Evolutionary conservation across 2,329 filamentous ascomycete species (phyloP).

Genomic region (Chrysosporium keratinophilum): DNA sequence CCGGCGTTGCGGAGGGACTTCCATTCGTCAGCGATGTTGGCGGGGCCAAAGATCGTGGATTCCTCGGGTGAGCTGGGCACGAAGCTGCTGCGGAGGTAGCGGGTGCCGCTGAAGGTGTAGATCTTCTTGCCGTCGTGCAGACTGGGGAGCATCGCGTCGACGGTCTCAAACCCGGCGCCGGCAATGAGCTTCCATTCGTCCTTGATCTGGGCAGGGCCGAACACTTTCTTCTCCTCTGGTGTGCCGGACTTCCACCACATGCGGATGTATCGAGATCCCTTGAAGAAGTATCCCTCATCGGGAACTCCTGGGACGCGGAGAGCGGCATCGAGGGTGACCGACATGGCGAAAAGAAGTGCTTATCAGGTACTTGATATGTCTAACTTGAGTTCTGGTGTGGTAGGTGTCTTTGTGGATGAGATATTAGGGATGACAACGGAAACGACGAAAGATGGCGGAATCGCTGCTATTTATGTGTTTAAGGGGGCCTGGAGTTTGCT

Average conservation of each 20-base stretch:
- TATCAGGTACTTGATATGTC: neutral
- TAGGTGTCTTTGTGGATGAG: neutral
- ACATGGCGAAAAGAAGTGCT: neutral
- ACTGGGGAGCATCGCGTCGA: constrained; percentile 6
- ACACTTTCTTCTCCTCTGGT: constrained; percentile 2
- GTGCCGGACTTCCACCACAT: constrained; percentile 11
- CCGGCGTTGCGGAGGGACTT: constrained; percentile 4
- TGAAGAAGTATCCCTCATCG: constrained; percentile 9
- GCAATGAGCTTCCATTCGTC: constrained; percentile 4
- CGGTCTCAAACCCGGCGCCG: constrained; percentile 2
- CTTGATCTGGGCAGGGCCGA: constrained; percentile 3
- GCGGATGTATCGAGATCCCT: constrained; percentile 1
- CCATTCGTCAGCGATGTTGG: constrained; percentile 6
- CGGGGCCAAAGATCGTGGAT: constrained; percentile 3
- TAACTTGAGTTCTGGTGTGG: neutral
- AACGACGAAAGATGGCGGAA: too few relatives aligned
- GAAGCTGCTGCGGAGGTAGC: constrained; percentile 1
- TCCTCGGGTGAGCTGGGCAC: neutral
- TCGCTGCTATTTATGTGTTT: too few relatives aligned
- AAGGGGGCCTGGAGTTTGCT: too few relatives aligned
- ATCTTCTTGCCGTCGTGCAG: neutral
- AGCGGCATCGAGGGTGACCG: constrained; percentile 2
- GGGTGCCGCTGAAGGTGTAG: constrained; percentile 2
- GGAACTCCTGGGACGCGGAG: neutral
- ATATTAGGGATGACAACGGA: neutral